A percentile compares a stretch with the other conserved stretches of the same genome.
phyloP scores from a whole-genome alignment of 1,139 yeast genomes.

The Hyphopichia buzzinii region DNA sequence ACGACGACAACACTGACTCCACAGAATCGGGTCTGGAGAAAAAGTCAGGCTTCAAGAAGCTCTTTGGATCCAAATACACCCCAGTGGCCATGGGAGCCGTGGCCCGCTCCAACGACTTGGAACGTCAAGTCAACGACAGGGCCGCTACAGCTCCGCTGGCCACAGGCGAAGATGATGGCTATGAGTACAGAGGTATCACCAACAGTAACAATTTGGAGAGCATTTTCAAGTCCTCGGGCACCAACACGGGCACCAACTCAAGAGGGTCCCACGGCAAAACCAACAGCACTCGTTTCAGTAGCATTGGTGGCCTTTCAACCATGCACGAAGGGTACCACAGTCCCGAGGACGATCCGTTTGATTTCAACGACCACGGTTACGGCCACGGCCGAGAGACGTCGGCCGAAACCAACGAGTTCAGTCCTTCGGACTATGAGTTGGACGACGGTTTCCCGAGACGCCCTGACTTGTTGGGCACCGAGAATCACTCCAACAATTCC shows the following conservation, averaged over 20 bases:
- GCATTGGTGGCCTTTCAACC: conserved; percentile 1
- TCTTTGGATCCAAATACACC: conserved; percentile 27
- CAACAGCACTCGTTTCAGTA: conserved; percentile 1
- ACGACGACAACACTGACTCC: conserved; percentile 21
- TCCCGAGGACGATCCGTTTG: conserved; percentile 1
- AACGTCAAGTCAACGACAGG: conserved; percentile 19
- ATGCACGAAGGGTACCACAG: conserved; percentile 2
- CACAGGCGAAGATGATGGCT: conserved; percentile 27
- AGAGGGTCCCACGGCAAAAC: conserved; percentile 1
- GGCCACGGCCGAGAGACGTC: conserved; percentile 10
- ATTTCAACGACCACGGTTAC: not conserved
- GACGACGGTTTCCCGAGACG: conserved; percentile 12
- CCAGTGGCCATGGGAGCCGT: conserved; percentile 12
- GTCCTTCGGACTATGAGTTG: conserved; percentile 14
- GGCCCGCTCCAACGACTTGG: conserved; percentile 22
- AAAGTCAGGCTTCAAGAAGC: conserved; percentile 26
- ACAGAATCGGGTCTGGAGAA: conserved; percentile 11
- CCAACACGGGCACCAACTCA: conserved; percentile 15
- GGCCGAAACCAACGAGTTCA: conserved; percentile 9
- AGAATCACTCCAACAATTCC: conserved; percentile 20
- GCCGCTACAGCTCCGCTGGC: conserved; percentile 9
- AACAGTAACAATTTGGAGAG: conserved; percentile 44
- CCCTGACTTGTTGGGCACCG: conserved; percentile 15
- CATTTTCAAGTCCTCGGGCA: conserved; percentile 30
- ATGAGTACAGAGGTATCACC: conserved; percentile 47